phyloP scores from a whole-genome alignment of 2,329 filamentous ascomycete genomes.

The Aspergillus phoenicis region DNA sequence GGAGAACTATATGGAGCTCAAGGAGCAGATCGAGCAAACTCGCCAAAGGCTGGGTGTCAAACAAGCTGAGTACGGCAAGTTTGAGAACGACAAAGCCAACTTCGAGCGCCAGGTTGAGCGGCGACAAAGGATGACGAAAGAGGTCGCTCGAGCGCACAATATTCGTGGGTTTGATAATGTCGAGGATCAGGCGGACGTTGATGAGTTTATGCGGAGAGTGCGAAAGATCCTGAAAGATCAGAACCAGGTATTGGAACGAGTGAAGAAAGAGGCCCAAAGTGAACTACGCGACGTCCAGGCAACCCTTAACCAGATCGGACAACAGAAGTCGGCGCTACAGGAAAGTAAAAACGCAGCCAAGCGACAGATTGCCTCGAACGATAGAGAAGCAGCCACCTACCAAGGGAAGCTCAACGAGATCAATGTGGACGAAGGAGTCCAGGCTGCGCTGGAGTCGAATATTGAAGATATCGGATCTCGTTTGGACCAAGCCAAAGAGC shows the following conservation, averaged over 20 bases:
- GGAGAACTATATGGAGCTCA: conserved; percentile 67
- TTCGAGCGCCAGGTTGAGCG: conserved; percentile 77
- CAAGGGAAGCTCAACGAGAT: conserved; percentile 73
- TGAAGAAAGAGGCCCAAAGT: conserved; percentile 71
- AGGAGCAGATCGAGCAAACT: conserved; percentile 51
- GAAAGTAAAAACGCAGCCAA: conserved; percentile 75
- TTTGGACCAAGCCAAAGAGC: conserved; percentile 64
- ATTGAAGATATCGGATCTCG: conserved; percentile 68
- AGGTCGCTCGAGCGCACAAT: conserved; percentile 73
- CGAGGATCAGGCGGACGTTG: conserved; percentile 71
- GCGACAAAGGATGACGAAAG: conserved; percentile 73
- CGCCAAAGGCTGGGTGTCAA: conserved; percentile 46
- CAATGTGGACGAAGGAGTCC: conserved; percentile 80
- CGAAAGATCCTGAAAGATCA: conserved; percentile 76
- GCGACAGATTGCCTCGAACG: conserved; percentile 72
- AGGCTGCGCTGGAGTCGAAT: conserved; percentile 73
- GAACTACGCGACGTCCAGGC: conserved; percentile 74
- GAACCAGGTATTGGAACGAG: conserved; percentile 72
- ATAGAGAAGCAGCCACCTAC: conserved; percentile 66
- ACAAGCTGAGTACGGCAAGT: conserved; percentile 63
- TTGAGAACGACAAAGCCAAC: conserved; percentile 82
- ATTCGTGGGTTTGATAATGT: conserved; percentile 84
- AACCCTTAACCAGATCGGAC: conserved; percentile 71
- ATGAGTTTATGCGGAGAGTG: conserved; percentile 76
- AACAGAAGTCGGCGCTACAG: conserved; percentile 69